Percentiles rank a stretch among this genome's conserved stretches.
Conservation (phyloP, 139 green algal species). For the Coelastrella sp. region DNA sequence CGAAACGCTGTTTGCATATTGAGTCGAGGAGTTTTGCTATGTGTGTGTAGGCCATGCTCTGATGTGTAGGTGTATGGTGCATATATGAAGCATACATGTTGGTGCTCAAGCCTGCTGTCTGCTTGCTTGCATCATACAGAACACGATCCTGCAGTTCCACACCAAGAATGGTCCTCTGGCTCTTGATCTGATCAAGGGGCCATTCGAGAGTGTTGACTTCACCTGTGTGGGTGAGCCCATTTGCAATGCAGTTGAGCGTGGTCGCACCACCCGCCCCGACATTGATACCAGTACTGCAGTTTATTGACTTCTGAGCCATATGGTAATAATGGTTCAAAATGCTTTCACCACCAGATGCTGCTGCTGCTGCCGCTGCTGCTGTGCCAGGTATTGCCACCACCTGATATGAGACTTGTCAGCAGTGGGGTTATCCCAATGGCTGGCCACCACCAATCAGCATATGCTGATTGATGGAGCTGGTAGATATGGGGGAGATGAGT, state of each 20-base stretch:
- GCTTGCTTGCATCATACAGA: constrained; percentile 27
- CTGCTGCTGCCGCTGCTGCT: no score
- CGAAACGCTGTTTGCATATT: no score
- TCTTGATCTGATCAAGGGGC: no score
- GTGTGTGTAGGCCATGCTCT: no score
- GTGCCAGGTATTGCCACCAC: constrained; percentile 84
- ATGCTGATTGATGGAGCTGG: constrained; percentile 68
- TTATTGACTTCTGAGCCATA: no score
- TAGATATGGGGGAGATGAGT: no score
- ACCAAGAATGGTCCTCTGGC: constrained; percentile 60
- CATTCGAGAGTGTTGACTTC: constrained; percentile 87
- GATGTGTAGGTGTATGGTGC: neutral
- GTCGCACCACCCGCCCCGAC: constrained; percentile 68
- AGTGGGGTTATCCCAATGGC: constrained; percentile 96
- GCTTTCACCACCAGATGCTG: no score
- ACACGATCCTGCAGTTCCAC: constrained; percentile 90
- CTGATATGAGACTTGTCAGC: constrained; percentile 74
- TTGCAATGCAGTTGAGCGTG: constrained; percentile 78
- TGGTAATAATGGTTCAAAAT: no score
- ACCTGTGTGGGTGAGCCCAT: constrained; percentile 91
- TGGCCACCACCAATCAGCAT: constrained; percentile 93
- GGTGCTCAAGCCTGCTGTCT: constrained; percentile 80
- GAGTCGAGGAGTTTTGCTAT: no score
- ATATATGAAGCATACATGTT: constrained; percentile 82
- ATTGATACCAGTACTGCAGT: no score